Conservation (phyloP, 2,329 filamentous ascomycete species). For the Fusarium albidum region DNA sequence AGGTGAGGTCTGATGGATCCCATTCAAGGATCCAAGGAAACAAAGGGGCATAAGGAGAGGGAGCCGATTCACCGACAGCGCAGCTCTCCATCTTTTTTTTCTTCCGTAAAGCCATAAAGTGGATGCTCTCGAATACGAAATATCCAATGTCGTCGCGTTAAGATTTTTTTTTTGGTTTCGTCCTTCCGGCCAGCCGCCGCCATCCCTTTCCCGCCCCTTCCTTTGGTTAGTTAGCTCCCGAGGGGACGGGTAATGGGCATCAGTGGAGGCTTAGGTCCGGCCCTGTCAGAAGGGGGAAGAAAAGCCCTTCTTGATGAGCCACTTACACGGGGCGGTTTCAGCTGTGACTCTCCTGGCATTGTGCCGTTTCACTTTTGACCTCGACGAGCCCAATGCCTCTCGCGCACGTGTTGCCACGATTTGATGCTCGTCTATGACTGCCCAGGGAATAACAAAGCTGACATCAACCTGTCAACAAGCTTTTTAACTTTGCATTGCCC, state of each 20-base stretch:
- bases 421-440: too few relatives aligned
- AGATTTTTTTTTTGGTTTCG: background rate
- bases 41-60: constrained; percentile 22
- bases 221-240: constrained; percentile 31
- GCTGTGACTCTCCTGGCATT: background rate
- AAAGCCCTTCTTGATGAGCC: background rate
- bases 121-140: background rate
- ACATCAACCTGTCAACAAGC: too few relatives aligned
- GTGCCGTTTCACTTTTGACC: background rate
- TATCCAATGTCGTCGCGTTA: constrained; percentile 14
- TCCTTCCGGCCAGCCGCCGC: too few relatives aligned
- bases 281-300: constrained; percentile 7
- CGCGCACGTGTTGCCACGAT: too few relatives aligned
- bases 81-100: background rate
- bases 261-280: constrained; percentile 26
- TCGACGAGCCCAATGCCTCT: too few relatives aligned
- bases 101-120: constrained; percentile 1
- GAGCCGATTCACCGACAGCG: constrained; percentile 7
- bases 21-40: background rate
- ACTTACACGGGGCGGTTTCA: background rate
- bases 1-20: constrained; percentile 13
- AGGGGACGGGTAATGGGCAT: constrained; percentile 10
- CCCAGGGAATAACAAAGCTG: too few relatives aligned
- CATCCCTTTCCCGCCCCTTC: constrained; percentile 14
- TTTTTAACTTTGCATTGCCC: background rate